Evolutionary conservation across 371 early-diverging fungal species (phyloP).

Genomic region (Mortierella sp.): DNA sequence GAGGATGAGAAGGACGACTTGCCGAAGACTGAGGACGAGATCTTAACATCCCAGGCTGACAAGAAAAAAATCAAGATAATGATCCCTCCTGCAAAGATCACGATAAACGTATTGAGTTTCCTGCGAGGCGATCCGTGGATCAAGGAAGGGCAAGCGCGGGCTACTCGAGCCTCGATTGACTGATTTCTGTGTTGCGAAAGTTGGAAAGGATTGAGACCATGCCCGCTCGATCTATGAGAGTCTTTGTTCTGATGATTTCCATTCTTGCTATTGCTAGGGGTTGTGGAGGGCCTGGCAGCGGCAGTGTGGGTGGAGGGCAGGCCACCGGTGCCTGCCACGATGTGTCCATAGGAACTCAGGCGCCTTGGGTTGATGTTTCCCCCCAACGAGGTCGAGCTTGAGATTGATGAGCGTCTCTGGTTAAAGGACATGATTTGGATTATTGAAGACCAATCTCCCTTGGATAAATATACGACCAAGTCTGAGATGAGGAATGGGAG

Average conservation of each 20-base stretch:
- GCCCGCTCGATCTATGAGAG: conserved; percentile 16
- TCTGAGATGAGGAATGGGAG: background rate
- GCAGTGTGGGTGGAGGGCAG: conserved; percentile 43
- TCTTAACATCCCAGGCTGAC: conserved; percentile 21
- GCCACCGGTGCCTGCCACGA: conserved; percentile 44
- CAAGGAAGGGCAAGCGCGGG: conserved; percentile 32
- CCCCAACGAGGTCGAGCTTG: conserved; percentile 32
- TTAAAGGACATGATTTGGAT: conserved; percentile 29
- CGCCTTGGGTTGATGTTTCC: conserved; percentile 35
- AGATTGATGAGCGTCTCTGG: conserved; percentile 37
- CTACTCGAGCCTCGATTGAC: conserved; percentile 44
- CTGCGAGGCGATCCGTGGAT: conserved; percentile 39
- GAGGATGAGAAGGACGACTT: background rate
- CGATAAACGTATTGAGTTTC: conserved; percentile 21
- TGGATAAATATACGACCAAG: background rate
- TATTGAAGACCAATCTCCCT: background rate
- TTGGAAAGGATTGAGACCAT: conserved; percentile 17
- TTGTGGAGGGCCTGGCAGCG: conserved; percentile 20
- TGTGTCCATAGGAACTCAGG: conserved; percentile 38
- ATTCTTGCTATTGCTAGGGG: conserved; percentile 1
- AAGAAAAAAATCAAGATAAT: conserved; percentile 41
- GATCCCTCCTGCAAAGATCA: conserved; percentile 39
- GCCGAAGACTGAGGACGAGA: conserved; percentile 12
- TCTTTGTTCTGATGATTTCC: conserved; percentile 9
- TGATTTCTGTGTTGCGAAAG: conserved; percentile 39